A percentile compares a stretch with the other conserved stretches of the same genome.
Conservation (phyloP, 2,329 filamentous ascomycete genomes). For the Colletotrichum chlorophyti region DNA sequence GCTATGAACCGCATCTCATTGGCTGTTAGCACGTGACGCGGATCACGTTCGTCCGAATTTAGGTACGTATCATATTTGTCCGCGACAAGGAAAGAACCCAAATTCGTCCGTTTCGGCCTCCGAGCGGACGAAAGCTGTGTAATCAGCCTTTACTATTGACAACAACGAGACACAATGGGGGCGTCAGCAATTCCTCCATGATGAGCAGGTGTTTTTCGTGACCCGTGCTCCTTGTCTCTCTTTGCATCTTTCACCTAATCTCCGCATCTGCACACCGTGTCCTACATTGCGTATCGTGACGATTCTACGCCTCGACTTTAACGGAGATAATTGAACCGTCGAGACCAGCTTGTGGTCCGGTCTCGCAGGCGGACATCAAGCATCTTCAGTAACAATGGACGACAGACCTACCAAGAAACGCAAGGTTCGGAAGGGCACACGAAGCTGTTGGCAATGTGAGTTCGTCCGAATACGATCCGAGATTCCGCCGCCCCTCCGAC, state of each 20-base stretch:
- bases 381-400: slow-evolving; percentile 1
- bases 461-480: slow-evolving; percentile 6
- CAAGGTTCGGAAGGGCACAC: slow-evolving; percentile 61
- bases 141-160: background rate
- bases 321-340: too few species aligned
- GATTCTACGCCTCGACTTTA: too few species aligned
- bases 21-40: background rate
- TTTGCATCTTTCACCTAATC: too few species aligned
- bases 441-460: slow-evolving; percentile 66
- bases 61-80: too few species aligned
- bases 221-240: too few species aligned
- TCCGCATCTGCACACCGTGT: too few species aligned
- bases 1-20: too few species aligned
- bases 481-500: background rate
- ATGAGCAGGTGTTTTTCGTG: too few species aligned
- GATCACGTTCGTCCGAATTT: background rate
- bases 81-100: too few species aligned
- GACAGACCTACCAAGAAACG: slow-evolving; percentile 37
- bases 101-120: slow-evolving; percentile 25
- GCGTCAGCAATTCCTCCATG: background rate
- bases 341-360: too few species aligned
- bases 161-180: background rate
- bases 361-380: too few species aligned
- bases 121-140: slow-evolving; percentile 18
- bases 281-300: too few species aligned